Evolutionary conservation across 179 eudicot genomes (phyloP), one percentile per base, ranked within the genome.

Genomic region (Corrigiola litoralis): DNA sequence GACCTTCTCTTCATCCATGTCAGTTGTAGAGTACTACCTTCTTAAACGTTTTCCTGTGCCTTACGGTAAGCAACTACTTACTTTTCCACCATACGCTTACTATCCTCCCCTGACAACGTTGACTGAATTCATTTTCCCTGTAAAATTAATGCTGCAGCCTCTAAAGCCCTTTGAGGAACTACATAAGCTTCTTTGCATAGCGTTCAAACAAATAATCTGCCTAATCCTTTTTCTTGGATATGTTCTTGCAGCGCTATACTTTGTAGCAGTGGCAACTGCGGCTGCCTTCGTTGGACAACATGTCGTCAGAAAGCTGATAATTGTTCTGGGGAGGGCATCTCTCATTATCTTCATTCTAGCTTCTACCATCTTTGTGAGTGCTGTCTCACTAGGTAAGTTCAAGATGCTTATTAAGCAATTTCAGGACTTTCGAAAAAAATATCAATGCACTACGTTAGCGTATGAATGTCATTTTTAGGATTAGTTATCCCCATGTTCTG

Each of bases 1-100:
- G 96, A 77, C 73, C 47, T 89, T 89, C 77, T 89, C 96, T 9
- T 83, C 96, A 16, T 84, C 96, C 4, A 89, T 89, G 96, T 89
- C 96, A 2, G 96, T 87, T 36, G 84, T 89, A 16, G 86, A 89
- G 68, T 89, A 89, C 67, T 89, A 89, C 79, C 85, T 89, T 68
- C 84, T 89, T 20, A 84, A 89, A 58, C 96, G 96, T 66, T 89
- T 89, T 63, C 96, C 92, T 0, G 77, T 89, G 21, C 92, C 96
- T 55, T 89, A 87, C 36, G 96, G 96, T 89, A 78, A 58, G 74
- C 76, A 61, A 50, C 1, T 70, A 34, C 18, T 55, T 23, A 12
- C 2, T 20, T 8, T 42, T 41, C 21, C 51, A 36, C 11, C 55
- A 25, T 6, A 37, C 21, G 4, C 68, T 50, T 37, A 6, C 17